A percentile compares a stretch with the other conserved stretches of the same genome.
Conservation (phyloP, 1,284 basidiomycete species). For the Ustilago cynodontis region DNA sequence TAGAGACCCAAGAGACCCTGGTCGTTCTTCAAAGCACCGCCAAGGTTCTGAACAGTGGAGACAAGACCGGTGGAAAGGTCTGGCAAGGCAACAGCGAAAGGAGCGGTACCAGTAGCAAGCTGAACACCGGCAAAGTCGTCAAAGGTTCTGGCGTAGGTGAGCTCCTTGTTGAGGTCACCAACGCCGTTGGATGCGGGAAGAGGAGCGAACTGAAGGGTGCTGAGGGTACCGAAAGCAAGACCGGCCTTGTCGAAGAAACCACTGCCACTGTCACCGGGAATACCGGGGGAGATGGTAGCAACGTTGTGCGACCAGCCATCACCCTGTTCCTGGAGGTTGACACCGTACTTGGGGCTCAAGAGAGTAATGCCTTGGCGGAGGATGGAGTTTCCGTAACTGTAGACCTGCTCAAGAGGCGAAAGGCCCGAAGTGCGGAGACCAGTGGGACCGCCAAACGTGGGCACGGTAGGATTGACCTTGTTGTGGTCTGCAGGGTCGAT, state of each 20-base stretch:
- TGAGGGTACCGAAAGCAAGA: slow-evolving; percentile 47
- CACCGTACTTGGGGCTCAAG: slow-evolving; percentile 57
- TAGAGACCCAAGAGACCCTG: slow-evolving; percentile 1
- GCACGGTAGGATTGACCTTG: slow-evolving; percentile 56
- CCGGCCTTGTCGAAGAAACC: slow-evolving; percentile 53
- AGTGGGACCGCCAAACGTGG: slow-evolving; percentile 53
- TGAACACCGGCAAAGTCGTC: slow-evolving; percentile 48
- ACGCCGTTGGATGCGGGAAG: slow-evolving; percentile 52
- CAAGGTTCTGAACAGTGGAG: slow-evolving; percentile 14
- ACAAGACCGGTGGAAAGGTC: slow-evolving; percentile 28
- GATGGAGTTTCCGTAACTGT: slow-evolving; percentile 59
- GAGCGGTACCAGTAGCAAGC: slow-evolving; percentile 47
- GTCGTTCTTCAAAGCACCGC: slow-evolving; percentile 3
- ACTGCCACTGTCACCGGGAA: slow-evolving; percentile 55
- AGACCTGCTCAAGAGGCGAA: slow-evolving; percentile 40
- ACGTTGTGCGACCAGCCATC: slow-evolving; percentile 56
- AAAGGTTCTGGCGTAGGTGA: slow-evolving; percentile 45
- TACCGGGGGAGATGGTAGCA: slow-evolving; percentile 45
- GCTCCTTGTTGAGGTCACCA: slow-evolving; percentile 44
- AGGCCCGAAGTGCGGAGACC: slow-evolving; percentile 40
- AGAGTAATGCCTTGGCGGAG: slow-evolving; percentile 51
- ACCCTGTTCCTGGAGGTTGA: slow-evolving; percentile 39
- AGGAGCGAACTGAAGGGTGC: slow-evolving; percentile 54
- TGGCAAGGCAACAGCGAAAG: slow-evolving; percentile 49
- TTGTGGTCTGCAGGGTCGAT: slow-evolving; percentile 55